Evolutionary conservation across 202 grass and related monocot genomes (phyloP).

Genomic region (Tripidium arundinaceum): DNA sequence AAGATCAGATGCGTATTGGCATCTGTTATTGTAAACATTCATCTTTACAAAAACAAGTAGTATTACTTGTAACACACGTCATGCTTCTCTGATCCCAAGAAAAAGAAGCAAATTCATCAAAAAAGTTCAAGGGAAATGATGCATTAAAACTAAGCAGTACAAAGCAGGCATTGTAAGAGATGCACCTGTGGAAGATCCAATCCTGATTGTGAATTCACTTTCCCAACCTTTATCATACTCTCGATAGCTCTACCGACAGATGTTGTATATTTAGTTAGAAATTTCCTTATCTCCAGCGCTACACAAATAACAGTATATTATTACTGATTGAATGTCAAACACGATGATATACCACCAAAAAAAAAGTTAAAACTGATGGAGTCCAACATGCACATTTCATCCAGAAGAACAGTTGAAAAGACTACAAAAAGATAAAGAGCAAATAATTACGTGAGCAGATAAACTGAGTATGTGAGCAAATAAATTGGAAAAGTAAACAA

Average conservation of each 20-base stretch:
- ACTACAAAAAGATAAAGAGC: background rate
- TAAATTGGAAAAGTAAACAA: slow-evolving; percentile 12
- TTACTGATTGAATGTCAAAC: background rate
- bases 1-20: background rate
- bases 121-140: slow-evolving; percentile 21
- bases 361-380: slow-evolving; percentile 8
- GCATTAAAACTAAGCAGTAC: slow-evolving; percentile 9
- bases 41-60: slow-evolving; percentile 9
- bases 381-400: slow-evolving; percentile 15
- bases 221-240: slow-evolving; percentile 87
- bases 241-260: slow-evolving; percentile 64
- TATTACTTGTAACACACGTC: background rate
- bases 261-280: slow-evolving; percentile 53
- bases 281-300: slow-evolving; percentile 60
- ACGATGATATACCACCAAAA: background rate
- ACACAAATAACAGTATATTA: slow-evolving; percentile 32
- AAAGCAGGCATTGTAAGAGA: slow-evolving; percentile 25
- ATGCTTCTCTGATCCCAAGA: slow-evolving; percentile 21
- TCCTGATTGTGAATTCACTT: slow-evolving; percentile 61
- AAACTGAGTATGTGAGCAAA: background rate
- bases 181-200: slow-evolving; percentile 90
- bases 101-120: background rate
- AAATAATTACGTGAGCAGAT: background rate
- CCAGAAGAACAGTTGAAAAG: slow-evolving; percentile 8
- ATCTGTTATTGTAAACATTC: background rate